Base-by-base conservation (phyloP, 2,329 filamentous ascomycete species). In the Penicillium sp. region DNA sequence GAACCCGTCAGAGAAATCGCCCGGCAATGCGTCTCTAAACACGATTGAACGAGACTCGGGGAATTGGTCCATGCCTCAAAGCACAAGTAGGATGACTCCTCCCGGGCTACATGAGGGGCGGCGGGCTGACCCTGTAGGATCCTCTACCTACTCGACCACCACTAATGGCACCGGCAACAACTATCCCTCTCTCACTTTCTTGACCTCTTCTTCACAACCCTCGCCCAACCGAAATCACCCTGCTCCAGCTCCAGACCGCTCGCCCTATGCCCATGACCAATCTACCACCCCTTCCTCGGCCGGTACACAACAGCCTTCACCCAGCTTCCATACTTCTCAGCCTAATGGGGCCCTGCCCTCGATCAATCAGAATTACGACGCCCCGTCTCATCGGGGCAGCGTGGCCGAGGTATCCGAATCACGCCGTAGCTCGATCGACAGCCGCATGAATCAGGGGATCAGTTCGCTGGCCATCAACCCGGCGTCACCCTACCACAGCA, bases 31-130 rank as follows among this genome's bases (percentile, higher is more conserved):
- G 7, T 72, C 71, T 4, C 56, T 73, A 51, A 72, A 69, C 44
- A 72, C 71, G 11, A 67, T 72, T 49, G 73, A 77, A 59, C 75
- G 78, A 49, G 78, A 80, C 61, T 81, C 78, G 18, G 77, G 78
- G 50, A 79, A 76, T 61, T 81, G 77, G 77, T 79, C 77, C 43
- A 76, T 79, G 57, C 75, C 77, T 49, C 77, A 77, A 57, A 79
- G 77, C 64, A 77, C 78, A 60, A 75, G 78, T 79, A 67, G 62
- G 72, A 62, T 7, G 13, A 34, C 27, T 46, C 44, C 62, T 43
- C 48, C 35, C 37, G 34, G 46, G 22, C 48, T 22, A 32, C 46
- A 52, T 48, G 50, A 47, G 39, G 40, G 37, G 42, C 44, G 41
- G 42, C 53, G 51, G 56, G 50, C 59, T 65, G 56, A 65, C 58